Percentiles rank a stretch among this genome's conserved stretches.
phyloP scores from a whole-genome alignment of 257 asterid genomes.

The Penstemon eatonii region DNA sequence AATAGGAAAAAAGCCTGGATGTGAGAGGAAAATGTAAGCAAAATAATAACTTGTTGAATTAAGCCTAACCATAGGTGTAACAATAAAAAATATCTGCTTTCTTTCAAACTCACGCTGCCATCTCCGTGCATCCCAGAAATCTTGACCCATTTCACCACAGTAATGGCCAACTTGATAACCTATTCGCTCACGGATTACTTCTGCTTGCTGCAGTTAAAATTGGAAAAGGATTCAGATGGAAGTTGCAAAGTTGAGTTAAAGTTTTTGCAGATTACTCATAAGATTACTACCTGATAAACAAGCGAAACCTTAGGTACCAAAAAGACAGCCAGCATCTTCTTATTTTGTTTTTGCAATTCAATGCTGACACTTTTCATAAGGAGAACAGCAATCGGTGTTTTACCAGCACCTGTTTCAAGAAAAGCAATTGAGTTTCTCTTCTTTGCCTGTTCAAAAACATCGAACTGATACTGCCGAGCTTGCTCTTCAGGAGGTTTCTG shows the following conservation, averaged over 20 bases:
- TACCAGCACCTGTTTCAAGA: slow-evolving; percentile 99
- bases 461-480: slow-evolving; percentile 94
- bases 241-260: slow-evolving; percentile 20
- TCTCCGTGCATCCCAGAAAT: slow-evolving; percentile 99
- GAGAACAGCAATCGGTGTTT: slow-evolving; percentile 90
- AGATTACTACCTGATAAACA: slow-evolving; percentile 82
- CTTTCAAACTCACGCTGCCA: slow-evolving; percentile 96
- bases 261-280: slow-evolving; percentile 12
- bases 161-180: slow-evolving; percentile 96
- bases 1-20: slow-evolving; percentile 6
- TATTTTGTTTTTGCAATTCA: slow-evolving; percentile 68
- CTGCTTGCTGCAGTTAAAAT: slow-evolving; percentile 83
- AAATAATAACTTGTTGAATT: slow-evolving; percentile 1
- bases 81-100: slow-evolving; percentile 66
- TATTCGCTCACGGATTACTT: slow-evolving; percentile 88
- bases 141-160: slow-evolving; percentile 99
- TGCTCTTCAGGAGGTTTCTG: slow-evolving; percentile 75
- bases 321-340: slow-evolving; percentile 88
- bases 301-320: slow-evolving; percentile 98
- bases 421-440: slow-evolving; percentile 86
- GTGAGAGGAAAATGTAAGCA: slow-evolving; percentile 15
- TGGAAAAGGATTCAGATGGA: slow-evolving; percentile 16
- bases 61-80: slow-evolving; percentile 18
- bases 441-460: slow-evolving; percentile 96
- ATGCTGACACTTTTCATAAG: slow-evolving; percentile 72